Conservation (phyloP, 1,139 yeast genomes). For the Saccharomyces hybrid region DNA sequence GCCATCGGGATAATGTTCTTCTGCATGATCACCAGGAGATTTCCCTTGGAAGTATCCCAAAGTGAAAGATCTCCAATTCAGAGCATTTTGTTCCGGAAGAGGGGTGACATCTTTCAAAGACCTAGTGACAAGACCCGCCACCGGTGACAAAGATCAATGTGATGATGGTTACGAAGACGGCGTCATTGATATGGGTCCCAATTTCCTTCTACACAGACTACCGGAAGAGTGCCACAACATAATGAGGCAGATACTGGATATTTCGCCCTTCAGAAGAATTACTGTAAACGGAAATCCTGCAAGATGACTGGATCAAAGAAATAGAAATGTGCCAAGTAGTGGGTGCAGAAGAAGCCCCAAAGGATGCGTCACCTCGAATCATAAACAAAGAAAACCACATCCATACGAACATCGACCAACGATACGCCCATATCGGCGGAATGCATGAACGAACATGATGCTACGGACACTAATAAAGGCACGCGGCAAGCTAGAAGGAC, state of each 20-base stretch:
- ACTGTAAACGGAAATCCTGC: slow-evolving; percentile 66
- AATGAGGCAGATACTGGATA: slow-evolving; percentile 57
- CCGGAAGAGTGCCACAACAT: slow-evolving; percentile 53
- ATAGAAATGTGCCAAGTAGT: slow-evolving; percentile 43
- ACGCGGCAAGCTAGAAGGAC: not conserved
- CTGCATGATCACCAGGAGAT: slow-evolving; percentile 83
- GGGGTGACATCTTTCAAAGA: slow-evolving; percentile 24
- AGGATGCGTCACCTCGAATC: not conserved
- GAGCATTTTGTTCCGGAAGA: slow-evolving; percentile 36
- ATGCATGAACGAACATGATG: not conserved
- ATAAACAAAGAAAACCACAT: slow-evolving; percentile 2
- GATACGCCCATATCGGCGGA: slow-evolving; percentile 1
- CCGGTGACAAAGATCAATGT: slow-evolving; percentile 16
- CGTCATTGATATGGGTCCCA: slow-evolving; percentile 47
- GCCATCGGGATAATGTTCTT: slow-evolving; percentile 86
- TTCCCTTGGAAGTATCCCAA: slow-evolving; percentile 95
- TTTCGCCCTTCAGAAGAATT: slow-evolving; percentile 70
- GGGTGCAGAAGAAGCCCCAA: not conserved
- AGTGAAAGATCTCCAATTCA: slow-evolving; percentile 71
- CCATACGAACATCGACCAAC: slow-evolving; percentile 4
- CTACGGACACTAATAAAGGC: not conserved
- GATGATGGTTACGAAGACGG: slow-evolving; percentile 20
- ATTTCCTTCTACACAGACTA: slow-evolving; percentile 50
- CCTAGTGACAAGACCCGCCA: slow-evolving; percentile 19
- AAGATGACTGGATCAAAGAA: slow-evolving; percentile 57